Percentiles rank a stretch among this genome's conserved stretches.
These are phyloP conservation scores for Plantago coronopus DNA, from an alignment of 305 asterid genomes.

Conservation along the genomic window DNA sequence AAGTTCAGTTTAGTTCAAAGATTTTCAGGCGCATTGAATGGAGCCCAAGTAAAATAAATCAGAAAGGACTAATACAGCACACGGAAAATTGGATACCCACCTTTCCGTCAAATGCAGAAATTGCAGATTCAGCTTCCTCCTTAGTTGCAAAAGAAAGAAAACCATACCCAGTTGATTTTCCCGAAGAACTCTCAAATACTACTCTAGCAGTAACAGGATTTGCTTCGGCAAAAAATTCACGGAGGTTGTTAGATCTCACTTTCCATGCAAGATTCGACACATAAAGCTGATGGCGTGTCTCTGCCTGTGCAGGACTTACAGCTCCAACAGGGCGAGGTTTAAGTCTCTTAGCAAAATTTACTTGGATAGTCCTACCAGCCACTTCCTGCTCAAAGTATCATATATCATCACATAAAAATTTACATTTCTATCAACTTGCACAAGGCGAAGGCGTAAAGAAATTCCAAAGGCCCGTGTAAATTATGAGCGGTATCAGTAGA, in stretches of 20 bases:
- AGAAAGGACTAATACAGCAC: conserved; percentile 11
- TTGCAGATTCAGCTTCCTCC: conserved; percentile 84
- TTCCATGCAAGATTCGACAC: conserved; percentile 90
- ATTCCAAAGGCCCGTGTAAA: not conserved
- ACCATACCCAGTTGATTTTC: conserved; percentile 85
- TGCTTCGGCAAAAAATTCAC: conserved; percentile 57
- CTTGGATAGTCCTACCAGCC: conserved; percentile 65
- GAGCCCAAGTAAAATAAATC: conserved; percentile 1
- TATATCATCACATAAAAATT: conserved; percentile 14
- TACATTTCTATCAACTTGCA: conserved; percentile 16
- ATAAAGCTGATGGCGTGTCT: conserved; percentile 55
- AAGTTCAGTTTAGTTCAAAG: too few relatives aligned
- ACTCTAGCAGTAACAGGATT: conserved; percentile 70
- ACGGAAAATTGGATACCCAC: conserved; percentile 29
- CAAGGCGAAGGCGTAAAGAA: not conserved
- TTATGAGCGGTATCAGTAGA: not conserved
- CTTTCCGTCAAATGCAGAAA: conserved; percentile 64
- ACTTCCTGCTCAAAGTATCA: conserved; percentile 49
- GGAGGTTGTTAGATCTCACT: conserved; percentile 70
- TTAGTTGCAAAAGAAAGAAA: conserved; percentile 71
- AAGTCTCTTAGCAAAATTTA: conserved; percentile 63
- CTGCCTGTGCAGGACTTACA: conserved; percentile 29
- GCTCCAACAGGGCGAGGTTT: conserved; percentile 47
- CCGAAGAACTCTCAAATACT: conserved; percentile 62
- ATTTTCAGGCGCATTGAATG: too few relatives aligned